Conservation (phyloP, 208 protist genomes). For the Wallacemonas rigidus region DNA sequence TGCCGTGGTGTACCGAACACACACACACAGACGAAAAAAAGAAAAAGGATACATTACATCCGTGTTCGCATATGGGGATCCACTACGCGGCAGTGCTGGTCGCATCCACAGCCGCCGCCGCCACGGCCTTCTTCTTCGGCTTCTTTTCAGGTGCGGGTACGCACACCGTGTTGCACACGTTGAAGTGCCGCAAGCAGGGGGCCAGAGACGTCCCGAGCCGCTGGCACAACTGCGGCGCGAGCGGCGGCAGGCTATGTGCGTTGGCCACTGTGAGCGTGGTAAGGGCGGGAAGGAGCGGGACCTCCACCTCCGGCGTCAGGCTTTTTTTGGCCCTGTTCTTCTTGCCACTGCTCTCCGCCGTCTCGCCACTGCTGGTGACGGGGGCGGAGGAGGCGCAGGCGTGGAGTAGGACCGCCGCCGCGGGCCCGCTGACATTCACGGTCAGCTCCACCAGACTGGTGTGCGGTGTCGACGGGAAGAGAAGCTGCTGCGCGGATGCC, state of each 20-base stretch:
- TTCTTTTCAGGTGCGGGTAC: constrained; percentile 31
- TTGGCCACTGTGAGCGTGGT: constrained; percentile 65
- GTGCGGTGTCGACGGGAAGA: constrained; percentile 32
- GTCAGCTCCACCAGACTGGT: constrained; percentile 58
- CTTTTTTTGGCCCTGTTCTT: constrained; percentile 19
- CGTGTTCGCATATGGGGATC: too few relatives aligned
- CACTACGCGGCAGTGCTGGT: background rate
- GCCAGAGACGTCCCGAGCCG: constrained; percentile 25
- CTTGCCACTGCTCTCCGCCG: constrained; percentile 13
- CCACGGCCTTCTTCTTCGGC: constrained; percentile 20
- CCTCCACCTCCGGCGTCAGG: constrained; percentile 26
- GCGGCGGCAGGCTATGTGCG: constrained; percentile 38
- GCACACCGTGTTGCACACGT: constrained; percentile 60
- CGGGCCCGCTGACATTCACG: constrained; percentile 56
- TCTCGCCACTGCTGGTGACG: background rate
- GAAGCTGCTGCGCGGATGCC: constrained; percentile 33
- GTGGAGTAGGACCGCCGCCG: background rate
- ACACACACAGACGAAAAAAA: too few relatives aligned
- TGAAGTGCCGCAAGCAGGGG: constrained; percentile 62
- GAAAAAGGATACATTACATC: too few relatives aligned
- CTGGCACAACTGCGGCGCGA: constrained; percentile 41
- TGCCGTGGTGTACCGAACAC: background rate
- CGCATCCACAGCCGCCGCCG: background rate
- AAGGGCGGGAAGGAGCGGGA: constrained; percentile 32
- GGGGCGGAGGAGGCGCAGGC: background rate